Evolutionary conservation across 140 eudicot genomes (phyloP), one percentile per base, ranked within the genome.

Genomic region (Flaveria floridana): DNA sequence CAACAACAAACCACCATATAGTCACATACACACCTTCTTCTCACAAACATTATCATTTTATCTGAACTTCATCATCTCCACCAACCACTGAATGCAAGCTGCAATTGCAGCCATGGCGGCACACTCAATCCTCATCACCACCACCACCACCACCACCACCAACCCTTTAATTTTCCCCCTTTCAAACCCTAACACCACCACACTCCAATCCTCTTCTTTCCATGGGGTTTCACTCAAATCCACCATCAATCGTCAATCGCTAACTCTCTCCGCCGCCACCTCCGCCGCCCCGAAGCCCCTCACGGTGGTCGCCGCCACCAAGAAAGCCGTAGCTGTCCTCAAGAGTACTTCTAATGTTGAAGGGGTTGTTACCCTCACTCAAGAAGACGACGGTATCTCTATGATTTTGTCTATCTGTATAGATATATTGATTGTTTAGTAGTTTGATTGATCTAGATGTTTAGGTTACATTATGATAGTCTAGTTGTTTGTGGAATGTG

Each of bases 321-420:
- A 85, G 75, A 93, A 93, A 56, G 98, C 89, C 52, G 98, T 93
- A 55, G 97, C 97, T 14, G 98, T 93, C 42, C 93, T 93, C 50
- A 93, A 90, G 71, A 97, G 98, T 7, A 88, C 85, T 19, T 90
- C 98, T 19, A 39, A 3, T 30, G 98, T 93, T 73, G 96, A 93
- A 85, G 98, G 98, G 72, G 91, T 93, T 46, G 98, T 85, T 68
- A 93, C 94, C 65, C 95, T 93, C 50, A 78, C 89, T 41, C 98
- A 93, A 83, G 96, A 90, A 20, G 87, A 83, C 52, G 76, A 77
- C 6, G 98, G 98, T 89, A 74, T 73, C 7, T 50, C 19, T 11
- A 34, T 34, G 41, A 34, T 34, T 34, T 1, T 34, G 6, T 34
- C 41, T 34, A 34, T 34, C 41, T 34, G 41, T 6, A 34, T 34